These are phyloP conservation scores for Pleurotus salmoneostramineus DNA, from an alignment of 768 basidiomycete genomes.

Conservation along the genomic window DNA sequence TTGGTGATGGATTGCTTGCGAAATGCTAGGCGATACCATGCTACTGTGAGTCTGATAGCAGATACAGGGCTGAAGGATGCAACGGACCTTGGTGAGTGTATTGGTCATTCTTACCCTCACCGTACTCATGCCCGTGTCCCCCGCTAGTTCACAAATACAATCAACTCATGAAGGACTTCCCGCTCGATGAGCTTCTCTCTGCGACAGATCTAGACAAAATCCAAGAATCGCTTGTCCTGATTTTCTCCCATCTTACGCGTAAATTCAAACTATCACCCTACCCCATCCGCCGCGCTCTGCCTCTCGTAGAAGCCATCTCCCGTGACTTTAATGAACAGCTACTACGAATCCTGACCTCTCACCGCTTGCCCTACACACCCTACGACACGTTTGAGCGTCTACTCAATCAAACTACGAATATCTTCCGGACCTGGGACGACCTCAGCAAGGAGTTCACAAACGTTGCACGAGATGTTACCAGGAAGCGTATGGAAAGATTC, in stretches of 20 bases:
- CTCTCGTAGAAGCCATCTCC: constrained; percentile 97
- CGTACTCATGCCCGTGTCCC: not conserved
- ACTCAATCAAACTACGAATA: constrained; percentile 67
- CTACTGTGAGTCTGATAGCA: constrained; percentile 96
- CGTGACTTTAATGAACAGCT: constrained; percentile 96
- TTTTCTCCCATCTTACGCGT: constrained; percentile 93
- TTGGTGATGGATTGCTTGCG: constrained; percentile 93
- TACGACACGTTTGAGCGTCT: constrained; percentile 93
- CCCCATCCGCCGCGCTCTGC: constrained; percentile 92
- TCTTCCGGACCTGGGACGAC: constrained; percentile 89
- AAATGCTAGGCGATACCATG: constrained; percentile 95
- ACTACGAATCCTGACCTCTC: constrained; percentile 83
- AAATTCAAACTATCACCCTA: constrained; percentile 97
- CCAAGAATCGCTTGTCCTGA: constrained; percentile 80
- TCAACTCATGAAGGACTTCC: constrained; percentile 98
- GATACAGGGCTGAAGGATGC: constrained; percentile 97
- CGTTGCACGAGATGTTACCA: constrained; percentile 87
- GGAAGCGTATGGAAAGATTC: constrained; percentile 87
- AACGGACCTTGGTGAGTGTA: constrained; percentile 64
- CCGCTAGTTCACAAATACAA: constrained; percentile 92
- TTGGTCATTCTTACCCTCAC: constrained; percentile 18
- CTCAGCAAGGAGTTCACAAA: constrained; percentile 89
- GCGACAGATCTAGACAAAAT: constrained; percentile 96
- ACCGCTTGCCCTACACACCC: constrained; percentile 89
- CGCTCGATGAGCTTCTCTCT: constrained; percentile 92